These are phyloP conservation scores for Lizonia empirigonia DNA, from an alignment of 2,329 filamentous ascomycete species.

Conservation along the genomic window DNA sequence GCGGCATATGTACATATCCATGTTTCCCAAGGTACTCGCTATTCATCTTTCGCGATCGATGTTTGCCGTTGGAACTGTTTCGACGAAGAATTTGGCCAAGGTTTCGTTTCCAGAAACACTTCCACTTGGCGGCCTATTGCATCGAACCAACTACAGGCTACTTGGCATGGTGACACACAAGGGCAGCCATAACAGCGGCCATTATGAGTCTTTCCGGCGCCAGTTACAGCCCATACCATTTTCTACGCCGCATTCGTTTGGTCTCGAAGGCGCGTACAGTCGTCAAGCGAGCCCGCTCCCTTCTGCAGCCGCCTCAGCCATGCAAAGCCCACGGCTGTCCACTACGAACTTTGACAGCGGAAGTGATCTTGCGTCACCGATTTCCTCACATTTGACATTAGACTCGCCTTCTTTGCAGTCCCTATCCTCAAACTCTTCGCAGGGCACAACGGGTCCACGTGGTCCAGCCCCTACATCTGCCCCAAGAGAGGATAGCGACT, in stretches of 20 bases:
- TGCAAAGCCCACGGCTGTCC: conserved; percentile 55
- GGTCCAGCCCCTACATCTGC: conserved; percentile 40
- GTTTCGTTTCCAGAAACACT: conserved; percentile 90
- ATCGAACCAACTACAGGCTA: conserved; percentile 80
- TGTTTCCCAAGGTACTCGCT: conserved; percentile 87
- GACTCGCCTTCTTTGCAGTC: conserved; percentile 42
- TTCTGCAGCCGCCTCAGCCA: conserved; percentile 49
- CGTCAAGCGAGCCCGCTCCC: conserved; percentile 57
- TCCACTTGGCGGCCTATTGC: conserved; percentile 77
- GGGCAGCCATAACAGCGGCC: conserved; percentile 92
- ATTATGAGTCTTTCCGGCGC: conserved; percentile 94
- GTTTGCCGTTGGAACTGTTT: conserved; percentile 76
- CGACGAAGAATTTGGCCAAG: conserved; percentile 92
- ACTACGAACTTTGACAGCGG: conserved; percentile 34
- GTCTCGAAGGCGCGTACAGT: conserved; percentile 75
- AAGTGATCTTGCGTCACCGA: conserved; percentile 35
- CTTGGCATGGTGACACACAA: conserved; percentile 91
- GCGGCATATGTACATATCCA: conserved; percentile 83
- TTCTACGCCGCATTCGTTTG: conserved; percentile 80
- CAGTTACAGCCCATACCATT: conserved; percentile 81
- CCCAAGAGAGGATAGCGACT: conserved; percentile 36
- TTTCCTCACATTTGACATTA: conserved; percentile 29
- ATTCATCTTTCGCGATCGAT: conserved; percentile 94
- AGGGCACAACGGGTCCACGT: conserved; percentile 22
- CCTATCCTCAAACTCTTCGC: conserved; percentile 44